These are phyloP conservation scores for Elsinoe australis DNA, from an alignment of 2,329 filamentous ascomycete genomes.

Conservation along the genomic window DNA sequence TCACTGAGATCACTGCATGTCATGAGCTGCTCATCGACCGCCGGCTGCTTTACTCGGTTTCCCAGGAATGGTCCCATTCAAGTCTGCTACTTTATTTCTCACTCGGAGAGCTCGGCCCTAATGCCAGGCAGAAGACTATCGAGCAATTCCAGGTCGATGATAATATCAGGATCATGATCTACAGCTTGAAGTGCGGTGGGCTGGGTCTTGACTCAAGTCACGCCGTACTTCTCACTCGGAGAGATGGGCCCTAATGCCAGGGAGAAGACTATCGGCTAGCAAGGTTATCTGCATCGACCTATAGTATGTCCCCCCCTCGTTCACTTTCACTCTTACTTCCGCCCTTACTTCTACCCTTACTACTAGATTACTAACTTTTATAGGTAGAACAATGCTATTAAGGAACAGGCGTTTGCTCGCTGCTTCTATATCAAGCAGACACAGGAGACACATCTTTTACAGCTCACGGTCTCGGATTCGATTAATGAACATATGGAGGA, in stretches of 20 bases:
- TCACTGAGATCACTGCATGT: too few species aligned
- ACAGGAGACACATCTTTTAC: conserved; percentile 51
- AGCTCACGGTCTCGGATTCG: conserved; percentile 48
- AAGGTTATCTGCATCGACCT: conserved; percentile 43
- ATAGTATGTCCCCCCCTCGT: conserved; percentile 27
- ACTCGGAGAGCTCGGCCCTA: conserved; percentile 43
- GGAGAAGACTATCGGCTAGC: conserved; percentile 46
- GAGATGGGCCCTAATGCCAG: conserved; percentile 39
- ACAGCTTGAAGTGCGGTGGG: conserved; percentile 51
- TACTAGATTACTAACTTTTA: neutral
- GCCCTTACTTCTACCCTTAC: neutral
- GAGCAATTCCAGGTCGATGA: conserved; percentile 38
- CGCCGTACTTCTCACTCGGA: too few species aligned
- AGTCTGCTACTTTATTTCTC: too few species aligned
- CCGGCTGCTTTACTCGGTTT: too few species aligned
- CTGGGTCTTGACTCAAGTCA: conserved; percentile 53
- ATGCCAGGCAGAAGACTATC: conserved; percentile 41
- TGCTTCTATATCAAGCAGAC: conserved; percentile 59
- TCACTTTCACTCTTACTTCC: too few species aligned
- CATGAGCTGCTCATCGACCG: too few species aligned
- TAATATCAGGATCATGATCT: conserved; percentile 44
- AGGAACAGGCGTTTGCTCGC: conserved; percentile 45
- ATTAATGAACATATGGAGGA: conserved; percentile 52
- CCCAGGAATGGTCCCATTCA: too few species aligned
- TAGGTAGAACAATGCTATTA: conserved; percentile 39